A percentile compares a stretch with the other conserved stretches of the same genome.
These are phyloP conservation scores for Cladosporium cucumerinum DNA, from an alignment of 2,329 filamentous ascomycete genomes.

Conservation along the genomic window DNA sequence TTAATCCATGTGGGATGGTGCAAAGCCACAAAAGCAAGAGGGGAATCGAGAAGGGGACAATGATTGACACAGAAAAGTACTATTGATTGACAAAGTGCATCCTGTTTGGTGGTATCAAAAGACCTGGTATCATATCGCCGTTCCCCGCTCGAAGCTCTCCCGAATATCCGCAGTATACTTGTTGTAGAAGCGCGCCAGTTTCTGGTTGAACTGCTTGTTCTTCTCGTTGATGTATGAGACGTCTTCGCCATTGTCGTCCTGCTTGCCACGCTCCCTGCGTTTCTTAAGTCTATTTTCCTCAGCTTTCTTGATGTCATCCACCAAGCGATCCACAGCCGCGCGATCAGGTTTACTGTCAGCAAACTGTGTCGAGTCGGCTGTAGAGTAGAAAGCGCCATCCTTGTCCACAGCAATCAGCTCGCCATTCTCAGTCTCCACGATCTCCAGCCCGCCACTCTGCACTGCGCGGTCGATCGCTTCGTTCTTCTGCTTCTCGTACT, in stretches of 20 bases:
- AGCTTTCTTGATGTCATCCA: constrained; percentile 80
- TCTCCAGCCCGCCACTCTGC: constrained; percentile 77
- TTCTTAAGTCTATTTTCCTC: constrained; percentile 86
- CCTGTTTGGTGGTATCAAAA: neutral
- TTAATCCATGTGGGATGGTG: neutral
- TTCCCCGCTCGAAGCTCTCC: constrained; percentile 95
- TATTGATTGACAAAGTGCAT: neutral
- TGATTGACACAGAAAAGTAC: neutral
- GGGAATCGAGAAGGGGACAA: neutral
- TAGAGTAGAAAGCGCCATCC: constrained; percentile 86
- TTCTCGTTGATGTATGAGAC: constrained; percentile 99
- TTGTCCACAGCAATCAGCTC: constrained; percentile 93
- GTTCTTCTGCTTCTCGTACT: constrained; percentile 84
- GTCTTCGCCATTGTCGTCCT: constrained; percentile 75
- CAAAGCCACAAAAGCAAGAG: neutral
- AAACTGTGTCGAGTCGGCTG: constrained; percentile 76
- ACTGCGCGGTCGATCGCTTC: constrained; percentile 81
- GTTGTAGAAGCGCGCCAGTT: constrained; percentile 93
- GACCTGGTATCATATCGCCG: constrained; percentile 68
- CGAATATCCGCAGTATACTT: constrained; percentile 97
- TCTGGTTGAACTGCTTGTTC: constrained; percentile 99
- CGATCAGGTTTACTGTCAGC: constrained; percentile 82
- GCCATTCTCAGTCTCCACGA: constrained; percentile 91
- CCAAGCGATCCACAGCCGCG: constrained; percentile 81
- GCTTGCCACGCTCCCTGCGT: constrained; percentile 71